Conservation (phyloP, 1,139 yeast species). For the Debaryomyces nepalensis region DNA sequence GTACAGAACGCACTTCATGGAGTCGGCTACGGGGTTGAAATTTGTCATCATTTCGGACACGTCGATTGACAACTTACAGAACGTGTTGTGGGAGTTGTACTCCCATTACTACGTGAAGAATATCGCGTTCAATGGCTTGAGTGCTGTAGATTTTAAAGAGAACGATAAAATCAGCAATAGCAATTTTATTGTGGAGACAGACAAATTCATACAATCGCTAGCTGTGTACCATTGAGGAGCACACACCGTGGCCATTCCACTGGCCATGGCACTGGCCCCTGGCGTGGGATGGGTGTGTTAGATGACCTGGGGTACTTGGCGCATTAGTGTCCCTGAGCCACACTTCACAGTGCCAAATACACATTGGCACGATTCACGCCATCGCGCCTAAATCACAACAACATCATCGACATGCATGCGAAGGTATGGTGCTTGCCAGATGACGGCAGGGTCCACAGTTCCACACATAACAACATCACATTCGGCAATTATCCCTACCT, state of each 20-base stretch:
- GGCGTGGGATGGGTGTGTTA: too few species aligned
- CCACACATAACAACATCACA: too few species aligned
- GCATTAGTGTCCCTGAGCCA: too few species aligned
- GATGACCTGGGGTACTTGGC: too few species aligned
- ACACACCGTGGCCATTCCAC: not conserved
- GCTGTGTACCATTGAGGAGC: constrained; percentile 23
- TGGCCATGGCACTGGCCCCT: too few species aligned
- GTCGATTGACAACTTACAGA: constrained; percentile 60
- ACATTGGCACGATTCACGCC: not conserved
- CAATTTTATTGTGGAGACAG: constrained; percentile 50
- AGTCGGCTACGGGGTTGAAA: constrained; percentile 78
- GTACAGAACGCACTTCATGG: constrained; percentile 78
- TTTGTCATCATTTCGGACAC: constrained; percentile 78
- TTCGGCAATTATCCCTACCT: too few species aligned
- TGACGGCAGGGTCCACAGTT: too few species aligned
- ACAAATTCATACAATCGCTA: constrained; percentile 37
- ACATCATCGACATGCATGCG: too few species aligned
- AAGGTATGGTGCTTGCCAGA: too few species aligned
- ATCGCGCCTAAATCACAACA: not conserved
- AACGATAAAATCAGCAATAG: constrained; percentile 46
- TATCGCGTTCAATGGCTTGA: constrained; percentile 67
- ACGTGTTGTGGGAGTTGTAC: constrained; percentile 69
- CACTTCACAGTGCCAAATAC: not conserved
- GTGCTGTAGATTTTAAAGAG: constrained; percentile 56
- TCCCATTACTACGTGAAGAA: constrained; percentile 66